Percentiles rank a stretch among this genome's conserved stretches.
Conservation (phyloP, 2,329 filamentous ascomycete species). For the Celoporthe dispersa region DNA sequence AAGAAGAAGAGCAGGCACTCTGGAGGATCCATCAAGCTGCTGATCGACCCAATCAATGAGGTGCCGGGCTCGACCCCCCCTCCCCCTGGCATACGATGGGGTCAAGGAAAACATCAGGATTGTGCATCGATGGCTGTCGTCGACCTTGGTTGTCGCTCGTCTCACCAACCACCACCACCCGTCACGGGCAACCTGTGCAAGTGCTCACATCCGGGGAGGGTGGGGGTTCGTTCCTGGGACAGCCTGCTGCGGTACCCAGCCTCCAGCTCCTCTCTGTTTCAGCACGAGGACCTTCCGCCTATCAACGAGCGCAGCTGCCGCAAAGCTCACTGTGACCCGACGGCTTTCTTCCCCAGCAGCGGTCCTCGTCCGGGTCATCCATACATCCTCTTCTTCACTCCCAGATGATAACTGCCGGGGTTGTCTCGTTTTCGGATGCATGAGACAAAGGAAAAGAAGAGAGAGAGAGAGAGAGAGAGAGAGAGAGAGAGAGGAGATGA, state of each 20-base stretch:
- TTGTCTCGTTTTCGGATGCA: neutral
- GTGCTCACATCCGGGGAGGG: neutral
- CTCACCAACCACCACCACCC: neutral
- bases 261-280: neutral
- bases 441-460: too few species aligned
- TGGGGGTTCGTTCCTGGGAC: neutral
- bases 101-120: neutral
- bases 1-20: neutral
- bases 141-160: neutral
- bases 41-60: neutral
- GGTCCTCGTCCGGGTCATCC: neutral
- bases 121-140: neutral
- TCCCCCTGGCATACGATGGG: neutral
- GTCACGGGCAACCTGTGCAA: neutral
- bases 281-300: neutral
- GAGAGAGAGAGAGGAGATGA: too few species aligned
- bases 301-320: neutral
- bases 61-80: neutral
- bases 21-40: neutral
- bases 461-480: too few species aligned
- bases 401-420: neutral
- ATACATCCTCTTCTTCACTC: neutral
- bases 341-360: neutral
- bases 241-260: neutral
- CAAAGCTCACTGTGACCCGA: neutral